Conservation (phyloP, 352 stramenopile species). For the Phytopythium helicoides region DNA sequence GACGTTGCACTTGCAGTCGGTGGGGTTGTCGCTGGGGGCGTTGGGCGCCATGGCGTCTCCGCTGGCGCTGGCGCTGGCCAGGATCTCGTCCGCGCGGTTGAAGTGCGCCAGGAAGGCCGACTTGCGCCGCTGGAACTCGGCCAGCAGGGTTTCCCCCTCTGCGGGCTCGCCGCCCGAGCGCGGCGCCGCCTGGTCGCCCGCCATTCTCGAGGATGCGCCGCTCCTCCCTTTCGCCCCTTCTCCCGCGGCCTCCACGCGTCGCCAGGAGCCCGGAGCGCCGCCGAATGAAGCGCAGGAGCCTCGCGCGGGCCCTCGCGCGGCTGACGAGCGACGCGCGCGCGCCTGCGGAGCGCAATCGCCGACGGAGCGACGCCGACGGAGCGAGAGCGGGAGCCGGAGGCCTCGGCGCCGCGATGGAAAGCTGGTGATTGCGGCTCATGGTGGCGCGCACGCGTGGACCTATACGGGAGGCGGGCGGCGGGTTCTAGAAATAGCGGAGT, state of each 20-base stretch:
- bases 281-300: too few relatives aligned
- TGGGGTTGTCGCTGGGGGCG: constrained; percentile 8
- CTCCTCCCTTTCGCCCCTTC: too few relatives aligned
- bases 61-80: neutral
- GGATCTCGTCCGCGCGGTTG: constrained; percentile 18
- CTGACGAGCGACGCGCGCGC: too few relatives aligned
- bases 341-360: too few relatives aligned
- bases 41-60: constrained; percentile 11
- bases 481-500: too few relatives aligned
- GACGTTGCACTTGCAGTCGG: constrained; percentile 63
- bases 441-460: too few relatives aligned
- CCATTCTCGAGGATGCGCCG: neutral
- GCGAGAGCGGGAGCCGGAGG: too few relatives aligned
- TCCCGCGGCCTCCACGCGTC: neutral
- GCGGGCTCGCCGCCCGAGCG: constrained; percentile 3
- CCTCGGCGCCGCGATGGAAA: too few relatives aligned
- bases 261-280: neutral
- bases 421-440: too few relatives aligned
- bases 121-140: constrained; percentile 44
- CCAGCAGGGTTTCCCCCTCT: constrained; percentile 29
- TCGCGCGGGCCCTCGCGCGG: too few relatives aligned
- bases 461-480: too few relatives aligned
- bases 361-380: too few relatives aligned
- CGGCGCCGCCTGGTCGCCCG: constrained; percentile 6
- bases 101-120: constrained; percentile 50